These are phyloP conservation scores for Fusarium burgessii DNA, from an alignment of 2,329 filamentous ascomycete genomes.

Conservation along the genomic window DNA sequence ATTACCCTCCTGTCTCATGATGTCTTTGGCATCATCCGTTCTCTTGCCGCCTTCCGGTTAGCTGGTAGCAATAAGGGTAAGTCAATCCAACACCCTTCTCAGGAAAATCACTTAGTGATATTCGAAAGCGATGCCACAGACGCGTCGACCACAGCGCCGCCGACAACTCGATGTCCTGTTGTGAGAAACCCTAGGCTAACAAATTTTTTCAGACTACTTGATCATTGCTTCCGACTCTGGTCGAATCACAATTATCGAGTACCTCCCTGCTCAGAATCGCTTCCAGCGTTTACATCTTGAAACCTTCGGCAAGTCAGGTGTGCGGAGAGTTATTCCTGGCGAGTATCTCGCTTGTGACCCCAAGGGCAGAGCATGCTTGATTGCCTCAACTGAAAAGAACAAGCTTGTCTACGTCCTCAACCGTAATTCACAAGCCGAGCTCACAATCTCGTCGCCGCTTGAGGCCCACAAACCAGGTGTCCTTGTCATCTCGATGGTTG, in stretches of 20 bases:
- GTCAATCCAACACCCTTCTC: conserved; percentile 59
- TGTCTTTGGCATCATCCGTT: conserved; percentile 94
- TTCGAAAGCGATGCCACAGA: conserved; percentile 48
- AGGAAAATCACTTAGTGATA: conserved; percentile 75
- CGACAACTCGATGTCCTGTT: conserved; percentile 45
- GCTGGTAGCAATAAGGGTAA: conserved; percentile 97
- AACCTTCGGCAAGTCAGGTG: conserved; percentile 97
- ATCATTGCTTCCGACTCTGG: conserved; percentile 96
- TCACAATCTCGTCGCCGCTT: conserved; percentile 96
- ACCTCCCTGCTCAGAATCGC: conserved; percentile 84
- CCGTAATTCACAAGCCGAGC: conserved; percentile 90
- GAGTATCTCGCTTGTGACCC: conserved; percentile 97
- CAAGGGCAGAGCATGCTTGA: conserved; percentile 93
- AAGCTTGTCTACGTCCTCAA: conserved; percentile 99
- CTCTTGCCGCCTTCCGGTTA: conserved; percentile 88
- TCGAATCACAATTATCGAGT: conserved; percentile 93
- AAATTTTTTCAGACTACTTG: conserved; percentile 79
- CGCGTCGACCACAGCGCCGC: conserved; percentile 36
- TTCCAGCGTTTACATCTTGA: conserved; percentile 94
- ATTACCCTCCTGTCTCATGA: conserved; percentile 89
- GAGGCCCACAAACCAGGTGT: conserved; percentile 96
- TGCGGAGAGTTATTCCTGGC: conserved; percentile 92
- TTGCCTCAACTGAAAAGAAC: conserved; percentile 97
- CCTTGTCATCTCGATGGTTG: conserved; percentile 87
- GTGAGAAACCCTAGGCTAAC: conserved; percentile 45